Evolutionary conservation across 495 filamentous ascomycete genomes (phyloP).

Genomic region (Podospora pseudocomata): DNA sequence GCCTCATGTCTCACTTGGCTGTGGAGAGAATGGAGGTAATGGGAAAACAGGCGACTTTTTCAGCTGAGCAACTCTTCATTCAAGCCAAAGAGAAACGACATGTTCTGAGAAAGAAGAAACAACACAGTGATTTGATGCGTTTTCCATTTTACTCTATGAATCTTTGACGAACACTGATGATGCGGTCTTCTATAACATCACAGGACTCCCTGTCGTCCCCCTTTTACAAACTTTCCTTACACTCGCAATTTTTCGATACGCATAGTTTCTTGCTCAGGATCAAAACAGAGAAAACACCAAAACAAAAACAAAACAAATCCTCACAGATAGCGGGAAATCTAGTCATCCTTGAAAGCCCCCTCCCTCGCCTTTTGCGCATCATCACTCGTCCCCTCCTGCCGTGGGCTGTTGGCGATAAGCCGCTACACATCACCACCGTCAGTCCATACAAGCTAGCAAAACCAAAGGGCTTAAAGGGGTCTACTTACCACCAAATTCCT

Average conservation of each 20-base stretch:
- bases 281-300: not conserved
- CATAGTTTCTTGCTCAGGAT: too few relatives aligned
- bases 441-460: not conserved
- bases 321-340: not conserved
- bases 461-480: not conserved
- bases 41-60: too few relatives aligned
- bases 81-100: too few relatives aligned
- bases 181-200: not conserved
- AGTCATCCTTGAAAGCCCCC: constrained; percentile 38
- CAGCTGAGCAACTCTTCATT: too few relatives aligned
- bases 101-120: too few relatives aligned
- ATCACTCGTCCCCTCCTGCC: constrained; percentile 29
- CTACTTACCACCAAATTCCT: constrained; percentile 76
- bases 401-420: constrained; percentile 40
- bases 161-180: not conserved
- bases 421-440: constrained; percentile 26
- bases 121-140: not conserved
- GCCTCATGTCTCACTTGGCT: too few relatives aligned
- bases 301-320: not conserved
- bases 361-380: constrained; percentile 36
- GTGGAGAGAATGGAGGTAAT: too few relatives aligned
- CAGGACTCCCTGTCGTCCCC: not conserved
- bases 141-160: not conserved
- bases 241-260: not conserved
- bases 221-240: not conserved